Evolutionary conservation across 2,329 filamentous ascomycete species (phyloP), one percentile per base, ranked within the genome.

Genomic region (Tolypocladium amazonense): DNA sequence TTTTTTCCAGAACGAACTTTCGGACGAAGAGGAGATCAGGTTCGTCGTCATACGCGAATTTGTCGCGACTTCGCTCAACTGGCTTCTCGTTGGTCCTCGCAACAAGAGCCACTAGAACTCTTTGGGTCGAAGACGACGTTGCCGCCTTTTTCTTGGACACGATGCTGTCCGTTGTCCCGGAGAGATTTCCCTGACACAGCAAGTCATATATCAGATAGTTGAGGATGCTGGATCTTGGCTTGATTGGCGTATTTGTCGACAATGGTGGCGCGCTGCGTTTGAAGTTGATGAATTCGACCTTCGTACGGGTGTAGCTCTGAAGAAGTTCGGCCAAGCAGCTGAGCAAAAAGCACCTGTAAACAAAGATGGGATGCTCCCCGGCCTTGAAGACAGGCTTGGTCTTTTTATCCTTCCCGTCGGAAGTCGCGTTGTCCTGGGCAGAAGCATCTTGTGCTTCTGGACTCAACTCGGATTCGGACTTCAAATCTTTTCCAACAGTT

Each of bases 281-380:
- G 77, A 97, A 99, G 73, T 97, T 97, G 78, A 99, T 97, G 71
- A 99, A 97, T 71, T 99, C 95, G 52, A 99, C 85, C 79, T 99
- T 99, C 11, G 92, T 90, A 58, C 92, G 87, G 66, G 92, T 96
- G 76, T 97, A 99, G 68, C 89, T 95, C 60, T 89, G 87, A 18
- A 99, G 79, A 18, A 99, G 83, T 73, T 99, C 94, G 0, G 91
- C 88, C 45, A 99, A 78, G 68, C 92, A 96, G 70, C 94, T 92
- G 38, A 99, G 82, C 57, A 99, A 78, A 77, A 97, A 97, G 76
- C 93, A 97, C 56, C 94, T 86, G 70, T 97, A 99, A 58, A 97
- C 88, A 75, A 96, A 99, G 62, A 96, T 97, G 0, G 92, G 91
- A 71, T 99, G 92, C 39, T 97, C 89, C 57, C 96, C 92, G 1